phyloP scores from a whole-genome alignment of 2,329 filamentous ascomycete genomes.

The Aureobasidium lini region DNA sequence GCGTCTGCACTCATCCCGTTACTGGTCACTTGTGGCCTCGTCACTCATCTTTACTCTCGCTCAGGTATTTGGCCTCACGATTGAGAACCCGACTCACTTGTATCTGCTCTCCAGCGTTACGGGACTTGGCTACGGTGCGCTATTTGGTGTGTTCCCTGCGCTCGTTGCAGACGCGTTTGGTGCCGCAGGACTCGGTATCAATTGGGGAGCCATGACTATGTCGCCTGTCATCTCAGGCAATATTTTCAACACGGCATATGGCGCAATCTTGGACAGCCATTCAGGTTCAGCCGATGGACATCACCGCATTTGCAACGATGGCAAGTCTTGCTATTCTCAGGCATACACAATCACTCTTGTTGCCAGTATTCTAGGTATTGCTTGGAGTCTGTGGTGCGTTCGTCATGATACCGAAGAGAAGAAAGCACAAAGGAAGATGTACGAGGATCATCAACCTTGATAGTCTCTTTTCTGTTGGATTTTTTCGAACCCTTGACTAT shows the following conservation, averaged over 20 bases:
- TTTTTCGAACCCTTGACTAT: background rate
- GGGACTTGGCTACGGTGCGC: slow-evolving; percentile 82
- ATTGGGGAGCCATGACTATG: slow-evolving; percentile 93
- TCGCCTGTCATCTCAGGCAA: slow-evolving; percentile 83
- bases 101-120: slow-evolving; percentile 74
- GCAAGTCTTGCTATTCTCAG: slow-evolving; percentile 68
- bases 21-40: slow-evolving; percentile 83
- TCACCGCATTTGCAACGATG: slow-evolving; percentile 67
- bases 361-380: slow-evolving; percentile 61
- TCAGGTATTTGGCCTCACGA: slow-evolving; percentile 66
- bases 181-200: slow-evolving; percentile 79
- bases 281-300: slow-evolving; percentile 42
- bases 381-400: slow-evolving; percentile 65
- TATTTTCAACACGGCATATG: slow-evolving; percentile 88
- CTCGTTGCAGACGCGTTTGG: slow-evolving; percentile 84
- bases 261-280: slow-evolving; percentile 72
- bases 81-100: slow-evolving; percentile 70
- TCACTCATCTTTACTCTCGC: slow-evolving; percentile 70
- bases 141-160: slow-evolving; percentile 90
- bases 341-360: slow-evolving; percentile 75
- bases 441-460: slow-evolving; percentile 14
- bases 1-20: slow-evolving; percentile 67
- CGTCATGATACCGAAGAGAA: slow-evolving; percentile 44
- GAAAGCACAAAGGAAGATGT: slow-evolving; percentile 12
- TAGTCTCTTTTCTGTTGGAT: background rate